Evolutionary conservation across 208 protist species (phyloP), one percentile per base, ranked within the genome.

Genomic region (Trypanosoma theileri): DNA sequence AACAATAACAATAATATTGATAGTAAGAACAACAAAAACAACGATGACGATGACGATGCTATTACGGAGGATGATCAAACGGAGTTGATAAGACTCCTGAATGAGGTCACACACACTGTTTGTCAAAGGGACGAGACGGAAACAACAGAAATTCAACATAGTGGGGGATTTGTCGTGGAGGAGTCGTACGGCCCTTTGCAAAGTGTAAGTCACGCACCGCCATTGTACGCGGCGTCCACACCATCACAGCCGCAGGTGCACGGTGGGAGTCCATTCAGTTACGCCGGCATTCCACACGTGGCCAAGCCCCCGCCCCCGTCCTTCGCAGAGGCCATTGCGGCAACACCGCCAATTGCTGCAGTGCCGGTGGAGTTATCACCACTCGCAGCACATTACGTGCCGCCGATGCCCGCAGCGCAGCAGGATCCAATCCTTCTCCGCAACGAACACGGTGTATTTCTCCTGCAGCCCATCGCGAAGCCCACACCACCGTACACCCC

Each of bases 361-460:
- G 61, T 72, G 19, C 72, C 69, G 16, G 64, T 79, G 46, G 88
- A 85, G 66, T 61, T 79, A 22, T 85, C 88, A 24, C 83, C 85
- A 3, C 57, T 87, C 46, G 60, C 73, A 41, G 83, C 85, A 10
- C 81, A 82, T 63, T 91, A 91, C 69, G 73, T 91, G n/a, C 82
- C 83, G 4, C 77, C 80, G 22, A 73, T 86, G 77, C 81, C 85
- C 7, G 75, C 83, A 4, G 80, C 74, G 3, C 77, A 77, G 54
- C 78, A 79, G 61, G 89, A 95, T 56, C 72, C 80, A 12, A 85
- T 95, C 65, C 65, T 95, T 22, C 73, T 95, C 51, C 86, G 89
- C 70, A 95, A 91, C 68, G 59, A 68, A 40, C 84, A 92, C 64
- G 89, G 89, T n/a, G 80, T 95, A 8, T 95, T 95, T 64, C 60